These are phyloP conservation scores for Entomortierella parvispora DNA, from an alignment of 192 early-diverging fungal species.

Conservation along the genomic window DNA sequence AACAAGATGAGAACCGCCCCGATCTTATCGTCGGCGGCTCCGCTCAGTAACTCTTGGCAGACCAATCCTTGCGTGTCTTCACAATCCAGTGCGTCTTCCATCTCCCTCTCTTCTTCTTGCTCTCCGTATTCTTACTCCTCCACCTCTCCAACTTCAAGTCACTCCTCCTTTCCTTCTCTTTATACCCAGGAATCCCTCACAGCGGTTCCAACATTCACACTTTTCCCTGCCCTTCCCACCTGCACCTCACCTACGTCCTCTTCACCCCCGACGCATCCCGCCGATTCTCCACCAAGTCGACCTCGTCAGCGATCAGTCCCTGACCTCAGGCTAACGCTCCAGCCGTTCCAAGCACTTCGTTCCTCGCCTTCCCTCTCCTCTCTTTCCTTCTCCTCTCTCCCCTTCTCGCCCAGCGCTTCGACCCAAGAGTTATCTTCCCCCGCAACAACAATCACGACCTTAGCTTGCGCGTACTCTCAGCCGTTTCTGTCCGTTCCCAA, in stretches of 20 bases:
- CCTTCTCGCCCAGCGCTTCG: slow-evolving; percentile 1
- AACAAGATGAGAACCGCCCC: neutral
- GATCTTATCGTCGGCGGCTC: neutral
- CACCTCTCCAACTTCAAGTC: neutral
- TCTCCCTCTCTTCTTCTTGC: neutral
- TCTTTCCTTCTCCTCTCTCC: slow-evolving; percentile 4
- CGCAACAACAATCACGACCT: slow-evolving; percentile 29
- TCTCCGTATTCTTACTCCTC: slow-evolving; percentile 8
- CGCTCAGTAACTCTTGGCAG: too few relatives aligned
- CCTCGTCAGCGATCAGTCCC: slow-evolving; percentile 7
- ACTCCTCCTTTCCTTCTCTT: neutral
- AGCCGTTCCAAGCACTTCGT: neutral
- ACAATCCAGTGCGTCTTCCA: neutral
- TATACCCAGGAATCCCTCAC: neutral
- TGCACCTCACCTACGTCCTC: neutral
- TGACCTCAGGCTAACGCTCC: neutral
- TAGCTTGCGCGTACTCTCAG: slow-evolving; percentile 29
- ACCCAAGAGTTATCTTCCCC: neutral
- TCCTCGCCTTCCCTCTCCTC: slow-evolving; percentile 11
- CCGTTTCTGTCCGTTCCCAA: slow-evolving; percentile 15
- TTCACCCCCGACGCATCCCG: neutral
- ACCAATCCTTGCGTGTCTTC: too few relatives aligned
- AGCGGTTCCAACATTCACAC: neutral
- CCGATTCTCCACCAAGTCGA: neutral
- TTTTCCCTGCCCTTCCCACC: neutral